A percentile compares a stretch with the other conserved stretches of the same genome.
Conservation (phyloP, 1,284 basidiomycete genomes). For the Rhodofomes roseus region DNA sequence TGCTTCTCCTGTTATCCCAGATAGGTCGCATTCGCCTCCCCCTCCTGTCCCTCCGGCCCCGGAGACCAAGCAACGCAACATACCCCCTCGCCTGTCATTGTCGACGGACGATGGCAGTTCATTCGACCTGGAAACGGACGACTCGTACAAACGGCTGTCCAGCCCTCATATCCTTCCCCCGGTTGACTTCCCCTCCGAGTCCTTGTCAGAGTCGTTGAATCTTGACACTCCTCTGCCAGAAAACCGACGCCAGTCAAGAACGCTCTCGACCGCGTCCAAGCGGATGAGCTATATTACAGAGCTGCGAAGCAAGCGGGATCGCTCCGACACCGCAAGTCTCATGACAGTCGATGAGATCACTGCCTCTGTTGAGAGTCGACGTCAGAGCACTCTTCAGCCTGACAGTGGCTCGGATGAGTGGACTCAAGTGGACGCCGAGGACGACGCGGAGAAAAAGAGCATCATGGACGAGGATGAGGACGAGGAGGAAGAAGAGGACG, state of each 20-base stretch:
- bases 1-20: conserved; percentile 26
- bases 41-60: conserved; percentile 23
- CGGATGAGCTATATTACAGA: conserved; percentile 79
- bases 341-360: conserved; percentile 98
- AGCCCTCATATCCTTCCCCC: conserved; percentile 72
- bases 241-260: conserved; percentile 31
- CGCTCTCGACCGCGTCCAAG: conserved; percentile 55
- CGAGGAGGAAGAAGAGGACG: conserved; percentile 27
- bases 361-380: conserved; percentile 88
- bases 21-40: conserved; percentile 16
- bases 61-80: conserved; percentile 24
- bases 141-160: conserved; percentile 22
- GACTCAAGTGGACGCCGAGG: conserved; percentile 55
- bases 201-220: conserved; percentile 75
- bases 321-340: conserved; percentile 86
- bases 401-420: conserved; percentile 57
- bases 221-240: conserved; percentile 36
- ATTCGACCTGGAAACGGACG: conserved; percentile 17
- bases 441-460: conserved; percentile 37
- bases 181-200: conserved; percentile 75
- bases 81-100: conserved; percentile 63
- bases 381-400: conserved; percentile 47
- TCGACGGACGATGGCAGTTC: conserved; percentile 44
- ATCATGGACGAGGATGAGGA: conserved; percentile 38
- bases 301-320: conserved; percentile 74